Conservation (phyloP, 2,329 filamentous ascomycete species). For the Fusarium chaquense region DNA sequence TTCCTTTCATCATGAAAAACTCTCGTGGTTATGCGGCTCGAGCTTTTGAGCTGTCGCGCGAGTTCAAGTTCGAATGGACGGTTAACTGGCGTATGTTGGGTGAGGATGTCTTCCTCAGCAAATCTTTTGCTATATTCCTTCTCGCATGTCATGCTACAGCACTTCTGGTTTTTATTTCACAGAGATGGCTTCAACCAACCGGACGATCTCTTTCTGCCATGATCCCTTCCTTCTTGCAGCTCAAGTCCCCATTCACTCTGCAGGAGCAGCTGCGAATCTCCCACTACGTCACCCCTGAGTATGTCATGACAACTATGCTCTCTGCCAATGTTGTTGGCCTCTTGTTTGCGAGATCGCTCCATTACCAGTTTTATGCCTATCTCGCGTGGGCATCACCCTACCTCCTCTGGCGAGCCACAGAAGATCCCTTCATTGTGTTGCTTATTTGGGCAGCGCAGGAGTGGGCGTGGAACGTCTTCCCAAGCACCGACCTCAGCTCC, state of each 20-base stretch:
- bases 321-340: slow-evolving; percentile 82
- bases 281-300: slow-evolving; percentile 73
- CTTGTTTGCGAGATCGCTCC: slow-evolving; percentile 86
- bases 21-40: slow-evolving; percentile 78
- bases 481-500: slow-evolving; percentile 74
- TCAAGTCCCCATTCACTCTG: slow-evolving; percentile 59
- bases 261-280: slow-evolving; percentile 69
- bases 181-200: slow-evolving; percentile 79
- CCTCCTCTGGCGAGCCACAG: slow-evolving; percentile 82
- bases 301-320: slow-evolving; percentile 81
- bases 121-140: slow-evolving; percentile 74
- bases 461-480: slow-evolving; percentile 94
- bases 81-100: slow-evolving; percentile 98
- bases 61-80: slow-evolving; percentile 98
- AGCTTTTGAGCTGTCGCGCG: slow-evolving; percentile 90
- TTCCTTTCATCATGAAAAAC: slow-evolving; percentile 77
- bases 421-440: slow-evolving; percentile 75
- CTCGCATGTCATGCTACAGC: slow-evolving; percentile 73
- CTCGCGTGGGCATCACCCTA: slow-evolving; percentile 90
- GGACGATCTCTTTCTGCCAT: slow-evolving; percentile 69
- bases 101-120: slow-evolving; percentile 80
- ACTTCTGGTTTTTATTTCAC: slow-evolving; percentile 74
- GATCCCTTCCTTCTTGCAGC: slow-evolving; percentile 57
- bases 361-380: slow-evolving; percentile 97
- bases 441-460: slow-evolving; percentile 83